Evolutionary conservation across 345 rosid species (phyloP).

Genomic region (Lepidium sativum): DNA sequence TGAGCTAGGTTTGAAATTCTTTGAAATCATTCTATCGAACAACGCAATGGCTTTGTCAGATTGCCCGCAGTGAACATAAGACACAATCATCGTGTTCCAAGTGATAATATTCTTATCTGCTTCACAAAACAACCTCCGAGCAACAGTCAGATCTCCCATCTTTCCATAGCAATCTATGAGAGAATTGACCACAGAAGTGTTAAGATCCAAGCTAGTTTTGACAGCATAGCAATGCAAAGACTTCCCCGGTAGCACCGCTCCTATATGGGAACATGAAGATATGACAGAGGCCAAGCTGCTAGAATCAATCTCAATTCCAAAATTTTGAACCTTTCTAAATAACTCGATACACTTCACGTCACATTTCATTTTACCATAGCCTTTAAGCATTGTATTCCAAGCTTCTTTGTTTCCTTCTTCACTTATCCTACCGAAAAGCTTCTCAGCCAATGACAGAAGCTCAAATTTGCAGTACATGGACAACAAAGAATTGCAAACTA

Average conservation of each 20-base stretch:
- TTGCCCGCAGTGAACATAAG: conserved; percentile 30
- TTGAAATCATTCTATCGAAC: conserved; percentile 47
- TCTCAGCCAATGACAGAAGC: conserved; percentile 35
- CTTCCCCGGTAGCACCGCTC: conserved; percentile 32
- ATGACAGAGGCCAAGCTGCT: conserved; percentile 42
- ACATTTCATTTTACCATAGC: conserved; percentile 39
- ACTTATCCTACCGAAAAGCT: conserved; percentile 28
- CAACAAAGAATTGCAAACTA: conserved; percentile 39
- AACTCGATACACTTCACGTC: conserved; percentile 35
- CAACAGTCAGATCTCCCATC: conserved; percentile 34
- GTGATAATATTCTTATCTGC: conserved; percentile 36
- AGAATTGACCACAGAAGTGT: conserved; percentile 36
- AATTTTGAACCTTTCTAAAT: conserved; percentile 40
- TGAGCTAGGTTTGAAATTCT: conserved; percentile 36
- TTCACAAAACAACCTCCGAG: conserved; percentile 37
- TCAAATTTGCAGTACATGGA: conserved; percentile 60
- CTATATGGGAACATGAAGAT: conserved; percentile 43
- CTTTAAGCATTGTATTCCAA: conserved; percentile 47
- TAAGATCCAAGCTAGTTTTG: conserved; percentile 27
- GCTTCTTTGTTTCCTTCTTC: conserved; percentile 30
- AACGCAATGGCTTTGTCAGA: conserved; percentile 39
- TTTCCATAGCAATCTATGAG: conserved; percentile 63
- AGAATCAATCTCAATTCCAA: conserved; percentile 35
- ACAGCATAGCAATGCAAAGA: conserved; percentile 49
- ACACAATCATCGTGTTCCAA: conserved; percentile 57